Evolutionary conservation across 2,329 filamentous ascomycete genomes (phyloP).

Genomic region (Verticillium nonalfalfae): DNA sequence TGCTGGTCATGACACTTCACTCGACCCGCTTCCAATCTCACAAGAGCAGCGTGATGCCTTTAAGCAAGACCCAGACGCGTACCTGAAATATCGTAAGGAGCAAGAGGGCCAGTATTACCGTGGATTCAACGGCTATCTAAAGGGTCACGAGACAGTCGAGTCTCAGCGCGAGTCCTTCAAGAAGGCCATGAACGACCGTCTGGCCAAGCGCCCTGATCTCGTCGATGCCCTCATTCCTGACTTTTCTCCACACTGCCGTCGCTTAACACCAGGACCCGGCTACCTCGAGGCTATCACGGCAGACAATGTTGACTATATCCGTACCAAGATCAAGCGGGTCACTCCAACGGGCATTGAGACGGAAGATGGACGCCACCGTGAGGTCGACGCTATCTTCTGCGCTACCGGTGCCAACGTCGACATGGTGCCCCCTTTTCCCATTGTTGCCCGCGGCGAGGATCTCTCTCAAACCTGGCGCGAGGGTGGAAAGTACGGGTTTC

Average conservation of each 20-base stretch:
- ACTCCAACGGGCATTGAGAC: constrained; percentile 55
- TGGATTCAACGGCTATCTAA: constrained; percentile 47
- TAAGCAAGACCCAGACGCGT: constrained; percentile 51
- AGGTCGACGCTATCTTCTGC: constrained; percentile 61
- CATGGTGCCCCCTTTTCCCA: constrained; percentile 53
- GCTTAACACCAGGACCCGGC: constrained; percentile 59
- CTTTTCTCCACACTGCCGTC: constrained; percentile 58
- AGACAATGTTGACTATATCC: constrained; percentile 57
- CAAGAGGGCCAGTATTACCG: constrained; percentile 58
- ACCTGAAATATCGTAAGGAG: constrained; percentile 52
- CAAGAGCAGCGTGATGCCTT: constrained; percentile 50
- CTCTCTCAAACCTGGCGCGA: constrained; percentile 50
- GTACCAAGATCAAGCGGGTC: constrained; percentile 49
- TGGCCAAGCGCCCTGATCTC: constrained; percentile 49
- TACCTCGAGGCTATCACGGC: constrained; percentile 60
- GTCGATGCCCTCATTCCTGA: constrained; percentile 51
- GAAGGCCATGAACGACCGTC: constrained; percentile 45
- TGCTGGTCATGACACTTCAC: constrained; percentile 45
- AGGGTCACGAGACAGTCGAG: constrained; percentile 41
- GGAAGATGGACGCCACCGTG: constrained; percentile 45
- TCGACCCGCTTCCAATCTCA: constrained; percentile 48
- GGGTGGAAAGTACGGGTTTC: constrained; percentile 51
- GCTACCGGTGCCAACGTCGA: constrained; percentile 61
- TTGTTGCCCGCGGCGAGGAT: constrained; percentile 47
- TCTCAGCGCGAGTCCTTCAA: constrained; percentile 39